Conservation (phyloP, 805 yeast species). For the Yarrowia sp. region DNA sequence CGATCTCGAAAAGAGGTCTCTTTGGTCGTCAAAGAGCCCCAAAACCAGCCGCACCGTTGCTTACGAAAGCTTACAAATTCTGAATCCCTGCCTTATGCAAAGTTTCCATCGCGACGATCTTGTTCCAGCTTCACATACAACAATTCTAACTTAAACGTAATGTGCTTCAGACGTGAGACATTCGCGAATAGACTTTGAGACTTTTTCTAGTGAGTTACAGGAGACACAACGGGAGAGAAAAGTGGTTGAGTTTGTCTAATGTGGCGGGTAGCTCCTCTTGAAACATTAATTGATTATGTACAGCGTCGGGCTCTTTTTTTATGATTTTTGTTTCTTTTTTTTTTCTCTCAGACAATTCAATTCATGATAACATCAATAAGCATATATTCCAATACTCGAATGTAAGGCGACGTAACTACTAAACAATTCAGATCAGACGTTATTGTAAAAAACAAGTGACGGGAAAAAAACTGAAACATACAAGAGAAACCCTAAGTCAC, state of each 20-base stretch:
- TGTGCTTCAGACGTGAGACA: neutral
- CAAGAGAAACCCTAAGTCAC: no score
- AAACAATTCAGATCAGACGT: no score
- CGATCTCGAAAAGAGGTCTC: no score
- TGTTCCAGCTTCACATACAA: neutral
- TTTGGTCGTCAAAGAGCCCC: neutral
- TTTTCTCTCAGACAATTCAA: no score
- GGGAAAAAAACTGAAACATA: no score
- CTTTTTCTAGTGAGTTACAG: neutral
- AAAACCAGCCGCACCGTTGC: neutral
- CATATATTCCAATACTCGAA: no score
- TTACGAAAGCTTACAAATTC: slow-evolving; percentile 12
- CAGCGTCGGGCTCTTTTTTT: no score
- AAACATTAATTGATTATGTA: neutral
- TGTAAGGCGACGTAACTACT: no score
- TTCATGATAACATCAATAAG: no score
- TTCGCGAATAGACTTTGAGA: neutral
- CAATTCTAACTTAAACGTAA: neutral
- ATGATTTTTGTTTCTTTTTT: no score
- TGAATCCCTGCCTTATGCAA: slow-evolving; percentile 9
- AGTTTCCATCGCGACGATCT: slow-evolving; percentile 11
- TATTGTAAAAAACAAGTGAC: no score
- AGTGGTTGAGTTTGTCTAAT: neutral
- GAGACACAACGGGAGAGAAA: neutral
- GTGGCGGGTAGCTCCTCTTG: neutral